Percentiles rank a stretch among this genome's conserved stretches.
Conservation (phyloP, 2,329 filamentous ascomycete species). For the Botrytis hyacinthi region DNA sequence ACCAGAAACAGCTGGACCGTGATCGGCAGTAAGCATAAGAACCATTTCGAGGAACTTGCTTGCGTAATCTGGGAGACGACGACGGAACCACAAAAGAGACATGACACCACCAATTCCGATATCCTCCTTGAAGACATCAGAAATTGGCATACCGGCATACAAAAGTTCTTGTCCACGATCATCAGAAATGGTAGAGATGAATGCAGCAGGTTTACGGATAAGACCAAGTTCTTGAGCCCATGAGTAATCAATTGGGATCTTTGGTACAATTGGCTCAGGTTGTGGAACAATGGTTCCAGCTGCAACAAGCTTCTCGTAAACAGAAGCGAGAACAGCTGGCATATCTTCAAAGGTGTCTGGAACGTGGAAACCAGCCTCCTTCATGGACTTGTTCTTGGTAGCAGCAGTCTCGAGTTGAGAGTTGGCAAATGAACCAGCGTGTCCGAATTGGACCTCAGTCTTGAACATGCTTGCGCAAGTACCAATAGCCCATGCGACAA, state of each 20-base stretch:
- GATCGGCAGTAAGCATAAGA: constrained; percentile 98
- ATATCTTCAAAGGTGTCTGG: constrained; percentile 97
- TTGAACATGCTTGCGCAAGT: constrained; percentile 99
- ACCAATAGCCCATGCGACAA: constrained; percentile 98
- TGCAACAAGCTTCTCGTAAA: constrained; percentile 87
- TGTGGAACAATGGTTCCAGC: constrained; percentile 81
- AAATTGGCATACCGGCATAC: constrained; percentile 99
- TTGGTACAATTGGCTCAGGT: constrained; percentile 87
- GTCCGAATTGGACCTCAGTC: constrained; percentile 99
- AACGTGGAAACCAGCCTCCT: constrained; percentile 88
- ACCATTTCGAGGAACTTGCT: constrained; percentile 99
- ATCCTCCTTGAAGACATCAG: constrained; percentile 98
- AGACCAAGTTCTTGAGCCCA: constrained; percentile 99
- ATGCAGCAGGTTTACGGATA: constrained; percentile 98
- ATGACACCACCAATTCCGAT: constrained; percentile 99
- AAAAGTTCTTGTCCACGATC: constrained; percentile 99
- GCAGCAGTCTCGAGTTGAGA: constrained; percentile 97
- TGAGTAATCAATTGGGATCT: constrained; percentile 99
- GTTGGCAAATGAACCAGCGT: constrained; percentile 98
- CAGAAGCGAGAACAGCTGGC: constrained; percentile 68
- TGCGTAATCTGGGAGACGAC: constrained; percentile 90
- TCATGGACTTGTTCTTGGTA: constrained; percentile 96
- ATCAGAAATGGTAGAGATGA: constrained; percentile 99
- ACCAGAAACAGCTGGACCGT: constrained; percentile 97
- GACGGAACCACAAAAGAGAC: constrained; percentile 99